Evolutionary conservation across 116 monocot species (phyloP), one percentile per base, ranked within the genome.

Genomic region (Iris pallida): DNA sequence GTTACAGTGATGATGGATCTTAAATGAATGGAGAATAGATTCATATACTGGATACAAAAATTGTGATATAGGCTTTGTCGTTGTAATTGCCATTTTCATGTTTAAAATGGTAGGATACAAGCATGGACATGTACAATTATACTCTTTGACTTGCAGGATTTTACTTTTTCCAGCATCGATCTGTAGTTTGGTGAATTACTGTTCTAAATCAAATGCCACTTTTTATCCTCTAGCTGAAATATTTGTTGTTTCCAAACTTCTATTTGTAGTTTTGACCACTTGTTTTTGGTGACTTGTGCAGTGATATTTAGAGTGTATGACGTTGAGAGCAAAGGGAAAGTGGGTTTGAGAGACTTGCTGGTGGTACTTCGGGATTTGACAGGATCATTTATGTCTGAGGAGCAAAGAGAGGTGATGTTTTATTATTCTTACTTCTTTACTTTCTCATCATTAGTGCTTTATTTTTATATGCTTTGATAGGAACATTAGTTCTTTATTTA

Each of bases 301-400:
- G 89, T 85, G 68, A 89, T 89, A 45, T 89, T 85, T 57, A 89
- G 70, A 68, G 79, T 89, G 7, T 85, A 85, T 80, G 89, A 89
- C 68, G 68, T 61, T 30, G 85, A 89, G 19, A 53, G 74, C 19
- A 89, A 85, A 59, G 89, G 89, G 53, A 82, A 63, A 59, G 85
- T 89, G 48, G 82, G 77, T 9, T 85, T 85, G 58, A 85, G 77
- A 53, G 85, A 89, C 79, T 61, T 85, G 68, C 19, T 89, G 57
- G 82, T 76, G 66, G 85, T 89, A 20, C 77, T 89, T 47, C 59
- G 77, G 1, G 82, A 85, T 65, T 70, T 82, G 53, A 85, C 89
- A n/a, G 89, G 85, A 16, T 79, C 85, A 41, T 89, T 89, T 67
- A 89, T 89, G 85, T 76, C 82, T 0, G 85, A 85, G 67, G 75